Evolutionary conservation across 371 early-diverging fungal genomes (phyloP).

Genomic region (Circinella umbellata): DNA sequence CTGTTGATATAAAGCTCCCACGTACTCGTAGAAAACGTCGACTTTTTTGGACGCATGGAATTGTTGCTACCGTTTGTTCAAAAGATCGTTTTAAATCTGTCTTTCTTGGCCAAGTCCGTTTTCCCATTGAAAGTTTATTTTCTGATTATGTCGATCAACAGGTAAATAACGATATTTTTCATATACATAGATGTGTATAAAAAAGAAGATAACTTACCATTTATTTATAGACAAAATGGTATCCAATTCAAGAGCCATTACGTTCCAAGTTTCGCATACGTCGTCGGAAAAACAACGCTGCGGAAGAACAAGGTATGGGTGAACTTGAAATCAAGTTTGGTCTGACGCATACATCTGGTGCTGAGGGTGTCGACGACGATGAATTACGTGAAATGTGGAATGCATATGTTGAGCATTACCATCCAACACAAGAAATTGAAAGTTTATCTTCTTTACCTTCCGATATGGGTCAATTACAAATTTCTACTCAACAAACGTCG

Average conservation of each 20-base stretch:
- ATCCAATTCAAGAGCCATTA: constrained; percentile 17
- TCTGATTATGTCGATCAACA: background rate
- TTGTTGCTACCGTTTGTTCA: constrained; percentile 37
- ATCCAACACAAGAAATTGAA: background rate
- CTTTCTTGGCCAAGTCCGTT: constrained; percentile 41
- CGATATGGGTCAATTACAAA: constrained; percentile 2
- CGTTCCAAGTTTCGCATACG: constrained; percentile 8
- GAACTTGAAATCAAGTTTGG: constrained; percentile 15
- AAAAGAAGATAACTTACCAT: background rate
- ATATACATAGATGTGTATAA: background rate
- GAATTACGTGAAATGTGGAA: constrained; percentile 15
- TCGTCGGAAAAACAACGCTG: constrained; percentile 2
- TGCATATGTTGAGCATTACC: background rate
- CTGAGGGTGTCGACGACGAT: background rate
- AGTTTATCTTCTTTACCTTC: constrained; percentile 15
- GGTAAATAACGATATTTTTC: background rate
- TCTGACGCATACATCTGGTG: background rate
- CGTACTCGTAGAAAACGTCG: constrained; percentile 26
- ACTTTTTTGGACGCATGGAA: constrained; percentile 33
- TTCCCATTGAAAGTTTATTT: constrained; percentile 38
- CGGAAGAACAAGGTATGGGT: constrained; percentile 9
- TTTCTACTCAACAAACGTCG: background rate
- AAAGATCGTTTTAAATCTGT: constrained; percentile 50
- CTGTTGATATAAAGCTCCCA: constrained; percentile 46
- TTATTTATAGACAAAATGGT: constrained; percentile 21